Evolutionary conservation across 2,329 filamentous ascomycete species (phyloP).

Genomic region (Fusarium illudens): DNA sequence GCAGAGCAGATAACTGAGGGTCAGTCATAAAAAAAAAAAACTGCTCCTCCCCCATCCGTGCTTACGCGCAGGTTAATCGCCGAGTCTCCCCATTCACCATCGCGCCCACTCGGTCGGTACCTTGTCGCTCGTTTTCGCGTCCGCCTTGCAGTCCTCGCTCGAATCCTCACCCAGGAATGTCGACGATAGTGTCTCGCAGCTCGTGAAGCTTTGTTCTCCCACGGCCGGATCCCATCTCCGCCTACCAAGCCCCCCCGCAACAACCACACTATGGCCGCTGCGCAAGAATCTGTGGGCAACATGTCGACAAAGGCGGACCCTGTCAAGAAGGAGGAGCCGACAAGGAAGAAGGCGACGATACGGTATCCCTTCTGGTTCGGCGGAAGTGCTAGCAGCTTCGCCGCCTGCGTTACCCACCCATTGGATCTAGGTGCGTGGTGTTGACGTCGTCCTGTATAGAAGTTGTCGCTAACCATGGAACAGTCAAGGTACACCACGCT

Average conservation of each 20-base stretch:
- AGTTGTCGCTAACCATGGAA: not conserved
- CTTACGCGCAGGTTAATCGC: not conserved
- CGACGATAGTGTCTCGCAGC: not conserved
- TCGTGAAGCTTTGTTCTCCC: not conserved
- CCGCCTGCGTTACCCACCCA: slow-evolving; percentile 90
- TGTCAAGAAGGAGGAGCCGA: slow-evolving; percentile 36
- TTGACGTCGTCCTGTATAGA: not conserved
- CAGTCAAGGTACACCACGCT: slow-evolving; percentile 58
- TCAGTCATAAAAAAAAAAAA: slow-evolving; percentile 14
- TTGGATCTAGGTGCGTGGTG: slow-evolving; percentile 80
- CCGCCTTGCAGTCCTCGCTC: not conserved
- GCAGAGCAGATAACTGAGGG: slow-evolving; percentile 17
- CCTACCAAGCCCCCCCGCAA: not conserved
- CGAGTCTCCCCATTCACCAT: not conserved
- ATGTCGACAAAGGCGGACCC: slow-evolving; percentile 7
- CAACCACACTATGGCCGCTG: slow-evolving; percentile 31
- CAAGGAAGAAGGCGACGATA: slow-evolving; percentile 53
- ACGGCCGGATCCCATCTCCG: not conserved
- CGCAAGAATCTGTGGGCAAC: slow-evolving; percentile 29
- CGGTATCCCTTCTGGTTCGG: slow-evolving; percentile 95
- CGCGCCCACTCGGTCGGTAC: not conserved
- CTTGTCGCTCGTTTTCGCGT: not conserved
- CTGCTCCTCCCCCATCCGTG: not conserved
- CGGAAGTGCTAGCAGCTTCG: slow-evolving; percentile 91
- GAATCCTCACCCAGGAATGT: not conserved